phyloP scores from a whole-genome alignment of 257 asterid species.

The Solanum chmielewskii region DNA sequence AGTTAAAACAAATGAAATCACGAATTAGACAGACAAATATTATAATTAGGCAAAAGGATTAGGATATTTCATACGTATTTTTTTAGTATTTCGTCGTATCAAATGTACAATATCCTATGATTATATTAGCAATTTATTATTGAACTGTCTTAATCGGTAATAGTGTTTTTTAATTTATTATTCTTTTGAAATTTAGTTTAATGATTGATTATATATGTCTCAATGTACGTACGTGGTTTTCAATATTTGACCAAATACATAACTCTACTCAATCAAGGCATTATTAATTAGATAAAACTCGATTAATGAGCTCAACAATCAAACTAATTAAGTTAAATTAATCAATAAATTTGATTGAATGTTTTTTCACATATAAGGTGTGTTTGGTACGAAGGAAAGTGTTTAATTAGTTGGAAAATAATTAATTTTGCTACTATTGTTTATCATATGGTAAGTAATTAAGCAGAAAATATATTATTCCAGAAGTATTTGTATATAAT shows the following conservation, averaged over 20 bases:
- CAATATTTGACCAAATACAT: background rate
- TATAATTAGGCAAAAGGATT: conserved; percentile 8
- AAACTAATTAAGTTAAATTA: background rate
- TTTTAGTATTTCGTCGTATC: background rate
- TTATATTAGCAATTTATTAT: background rate
- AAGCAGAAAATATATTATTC: too few species aligned
- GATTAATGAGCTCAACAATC: background rate
- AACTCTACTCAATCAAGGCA: background rate
- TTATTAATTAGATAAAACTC: background rate
- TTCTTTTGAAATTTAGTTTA: background rate
- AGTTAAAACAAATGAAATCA: background rate
- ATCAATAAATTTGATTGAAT: background rate
- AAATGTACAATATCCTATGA: background rate
- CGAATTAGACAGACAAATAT: background rate
- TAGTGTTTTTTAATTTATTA: background rate
- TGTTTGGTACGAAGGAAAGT: too few species aligned
- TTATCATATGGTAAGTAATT: too few species aligned
- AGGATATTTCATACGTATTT: background rate
- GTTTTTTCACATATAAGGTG: background rate
- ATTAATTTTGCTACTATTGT: too few species aligned
- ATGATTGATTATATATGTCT: background rate
- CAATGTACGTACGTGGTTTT: background rate
- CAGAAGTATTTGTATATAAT: too few species aligned
- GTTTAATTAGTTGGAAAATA: too few species aligned
- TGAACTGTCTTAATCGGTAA: background rate